phyloP scores from a whole-genome alignment of 208 protist genomes.

The Leishmania arabica region DNA sequence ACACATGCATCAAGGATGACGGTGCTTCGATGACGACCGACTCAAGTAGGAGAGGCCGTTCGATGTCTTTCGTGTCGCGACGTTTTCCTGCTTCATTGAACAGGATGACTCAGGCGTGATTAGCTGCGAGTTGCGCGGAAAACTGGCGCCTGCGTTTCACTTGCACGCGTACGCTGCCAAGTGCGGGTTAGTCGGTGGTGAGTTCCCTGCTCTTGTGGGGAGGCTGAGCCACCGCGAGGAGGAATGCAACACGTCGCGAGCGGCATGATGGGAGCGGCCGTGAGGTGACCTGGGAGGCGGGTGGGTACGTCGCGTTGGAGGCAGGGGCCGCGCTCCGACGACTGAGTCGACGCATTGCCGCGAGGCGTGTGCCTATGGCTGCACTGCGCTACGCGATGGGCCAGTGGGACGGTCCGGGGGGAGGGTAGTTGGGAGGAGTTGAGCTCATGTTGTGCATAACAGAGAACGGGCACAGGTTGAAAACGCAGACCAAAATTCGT shows the following conservation, averaged over 20 bases:
- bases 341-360: too few relatives aligned
- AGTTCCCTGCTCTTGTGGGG: conserved; percentile 19
- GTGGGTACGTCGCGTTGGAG: background rate
- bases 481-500: background rate
- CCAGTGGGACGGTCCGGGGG: too few relatives aligned
- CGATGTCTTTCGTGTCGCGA: conserved; percentile 13
- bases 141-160: conserved; percentile 18
- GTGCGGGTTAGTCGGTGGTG: conserved; percentile 12
- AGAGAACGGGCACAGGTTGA: background rate
- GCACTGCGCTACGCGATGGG: background rate
- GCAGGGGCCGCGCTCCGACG: background rate
- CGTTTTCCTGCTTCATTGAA: conserved; percentile 18
- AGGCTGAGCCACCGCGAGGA: background rate
- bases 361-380: too few relatives aligned
- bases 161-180: conserved; percentile 12
- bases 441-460: background rate
- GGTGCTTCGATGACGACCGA: background rate
- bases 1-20: background rate
- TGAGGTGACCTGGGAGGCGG: background rate
- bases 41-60: background rate
- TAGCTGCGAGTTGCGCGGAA: conserved; percentile 10
- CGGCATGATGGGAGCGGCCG: background rate
- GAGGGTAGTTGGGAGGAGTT: background rate
- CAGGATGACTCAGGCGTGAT: conserved; percentile 20
- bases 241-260: background rate